These are phyloP conservation scores for Lactifluus pinguis DNA, from an alignment of 768 basidiomycete genomes.

Conservation along the genomic window DNA sequence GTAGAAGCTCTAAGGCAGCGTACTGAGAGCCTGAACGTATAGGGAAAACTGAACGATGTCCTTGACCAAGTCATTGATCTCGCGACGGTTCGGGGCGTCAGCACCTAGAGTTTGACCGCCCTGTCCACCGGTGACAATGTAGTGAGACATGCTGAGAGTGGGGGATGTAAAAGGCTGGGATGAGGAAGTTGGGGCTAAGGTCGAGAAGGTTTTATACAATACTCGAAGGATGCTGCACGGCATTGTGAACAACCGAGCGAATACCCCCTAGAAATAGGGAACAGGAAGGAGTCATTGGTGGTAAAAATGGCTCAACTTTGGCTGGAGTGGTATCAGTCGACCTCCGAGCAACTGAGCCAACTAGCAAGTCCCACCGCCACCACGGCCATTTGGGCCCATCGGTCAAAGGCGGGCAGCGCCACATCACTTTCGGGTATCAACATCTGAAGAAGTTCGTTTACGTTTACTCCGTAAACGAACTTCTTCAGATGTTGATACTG, in stretches of 20 bases:
- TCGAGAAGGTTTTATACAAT: not conserved
- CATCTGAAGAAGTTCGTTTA: no score
- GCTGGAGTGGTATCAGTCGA: no score
- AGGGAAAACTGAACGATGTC: slow-evolving; percentile 39
- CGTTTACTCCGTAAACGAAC: no score
- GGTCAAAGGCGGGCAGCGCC: no score
- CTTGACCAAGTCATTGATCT: slow-evolving; percentile 26
- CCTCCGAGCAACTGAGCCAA: no score
- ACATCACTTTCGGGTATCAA: no score
- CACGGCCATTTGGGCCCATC: no score
- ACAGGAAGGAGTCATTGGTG: no score
- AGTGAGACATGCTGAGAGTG: slow-evolving; percentile 10
- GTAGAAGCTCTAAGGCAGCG: slow-evolving; percentile 15
- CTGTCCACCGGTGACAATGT: slow-evolving; percentile 7
- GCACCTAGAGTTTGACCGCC: slow-evolving; percentile 9
- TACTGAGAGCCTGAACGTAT: slow-evolving; percentile 43
- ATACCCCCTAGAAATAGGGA: no score
- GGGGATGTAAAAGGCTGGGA: not conserved
- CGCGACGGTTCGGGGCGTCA: slow-evolving; percentile 14
- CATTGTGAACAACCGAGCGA: not conserved
- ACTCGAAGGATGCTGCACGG: not conserved
- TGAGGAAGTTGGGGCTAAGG: not conserved
- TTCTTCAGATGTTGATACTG: no score
- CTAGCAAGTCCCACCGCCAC: no score
- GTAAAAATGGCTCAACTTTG: no score